Base-by-base conservation (phyloP, 768 basidiomycete genomes). In the Inosperma sp. region DNA sequence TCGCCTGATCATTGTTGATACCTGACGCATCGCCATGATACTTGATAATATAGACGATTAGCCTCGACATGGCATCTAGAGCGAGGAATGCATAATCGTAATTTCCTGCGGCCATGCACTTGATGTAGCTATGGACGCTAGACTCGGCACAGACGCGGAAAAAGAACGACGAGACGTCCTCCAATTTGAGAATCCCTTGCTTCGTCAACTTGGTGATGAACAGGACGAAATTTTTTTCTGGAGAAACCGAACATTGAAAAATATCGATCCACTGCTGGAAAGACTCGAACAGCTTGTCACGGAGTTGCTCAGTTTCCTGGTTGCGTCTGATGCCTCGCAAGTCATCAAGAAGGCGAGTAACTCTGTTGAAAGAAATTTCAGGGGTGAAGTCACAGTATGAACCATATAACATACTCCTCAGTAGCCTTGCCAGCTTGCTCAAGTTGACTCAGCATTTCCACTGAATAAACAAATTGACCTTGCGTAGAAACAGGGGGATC, bases 31-130 rank as follows among this genome's bases (percentile, higher is more conserved):
- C 96, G 9, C 94, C 96, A 59, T 98, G 95, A 66, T 98, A 97
- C 74, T 98, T 98, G 81, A 98, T 93, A 71, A 99, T 94, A 68
- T 96, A 93, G 29, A 92, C 88, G 57, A 99, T 91, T 54, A 99
- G 76, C 56, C 93, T 83, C 30, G 95, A 92, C 76, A 97, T 83
- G 1, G 96, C 93, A 67, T 99, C 96, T 60, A 98, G 75, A 13
- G 93, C 88, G 65, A 91, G 93, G 75, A 94, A 97, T 19, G 89
- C 83, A 50, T 81, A 80, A 29, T 81, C 80, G 54, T 77, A 81
- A 60, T 92, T 87, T 37, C 86, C 84, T 8, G 82, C 73, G 21
- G 84, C 77, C 29, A 86, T 70, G 58, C 81, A 83, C 65, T 89
- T 84, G 66, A 83, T 70, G 70, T 94, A 98, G 64, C 82, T 86